Evolutionary conservation across 768 basidiomycete species (phyloP).

Genomic region (Serpula lacrymans): DNA sequence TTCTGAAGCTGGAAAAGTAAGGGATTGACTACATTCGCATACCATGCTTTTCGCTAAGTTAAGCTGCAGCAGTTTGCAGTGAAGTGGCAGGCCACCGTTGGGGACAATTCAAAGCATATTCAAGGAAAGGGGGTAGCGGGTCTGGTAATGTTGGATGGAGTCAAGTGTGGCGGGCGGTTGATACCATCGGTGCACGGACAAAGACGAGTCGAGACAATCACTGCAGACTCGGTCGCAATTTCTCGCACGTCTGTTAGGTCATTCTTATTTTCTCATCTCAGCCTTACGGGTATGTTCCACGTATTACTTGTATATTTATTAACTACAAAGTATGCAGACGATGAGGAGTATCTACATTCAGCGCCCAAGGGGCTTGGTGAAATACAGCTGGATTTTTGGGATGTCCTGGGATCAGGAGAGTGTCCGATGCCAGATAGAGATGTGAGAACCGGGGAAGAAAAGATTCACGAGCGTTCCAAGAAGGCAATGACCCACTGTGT

Average conservation of each 20-base stretch:
- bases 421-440: fast-evolving
- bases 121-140: no score
- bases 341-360: constrained; percentile 19
- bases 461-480: constrained; percentile 27
- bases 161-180: no score
- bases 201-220: no score
- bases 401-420: constrained; percentile 2
- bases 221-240: no score
- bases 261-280: constrained; percentile 25
- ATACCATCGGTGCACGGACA: no score
- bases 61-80: no score
- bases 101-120: no score
- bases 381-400: constrained; percentile 12
- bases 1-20: constrained; percentile 24
- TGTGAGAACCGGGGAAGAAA: not conserved
- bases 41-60: not conserved
- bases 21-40: not conserved
- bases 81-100: no score
- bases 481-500: constrained; percentile 28
- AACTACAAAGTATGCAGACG: constrained; percentile 13
- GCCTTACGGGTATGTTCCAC: constrained; percentile 23
- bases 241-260: constrained; percentile 15
- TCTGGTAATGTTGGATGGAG: no score
- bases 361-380: constrained; percentile 14
- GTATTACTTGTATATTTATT: not conserved